phyloP scores from a whole-genome alignment of 441 rosid species.

The Gossypium laxum region DNA sequence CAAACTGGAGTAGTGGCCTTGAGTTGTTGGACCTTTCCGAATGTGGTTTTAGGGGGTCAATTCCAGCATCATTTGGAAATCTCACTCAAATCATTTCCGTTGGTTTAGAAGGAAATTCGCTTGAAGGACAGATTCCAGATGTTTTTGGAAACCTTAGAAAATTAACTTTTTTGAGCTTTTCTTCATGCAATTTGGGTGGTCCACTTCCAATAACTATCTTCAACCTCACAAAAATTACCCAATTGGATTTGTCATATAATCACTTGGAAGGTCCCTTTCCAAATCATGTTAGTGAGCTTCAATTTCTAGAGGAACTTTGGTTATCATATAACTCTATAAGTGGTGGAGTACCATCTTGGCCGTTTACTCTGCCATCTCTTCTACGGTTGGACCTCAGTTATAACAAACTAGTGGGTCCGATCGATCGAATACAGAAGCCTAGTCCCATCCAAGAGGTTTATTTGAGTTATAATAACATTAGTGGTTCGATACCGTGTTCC shows the following conservation, averaged over 20 bases:
- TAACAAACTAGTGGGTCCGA: neutral
- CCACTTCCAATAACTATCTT: neutral
- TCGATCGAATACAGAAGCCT: neutral
- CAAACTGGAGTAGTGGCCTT: slow-evolving; percentile 20
- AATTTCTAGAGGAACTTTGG: neutral
- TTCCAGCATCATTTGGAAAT: neutral
- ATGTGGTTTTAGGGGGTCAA: neutral
- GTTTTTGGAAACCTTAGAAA: neutral
- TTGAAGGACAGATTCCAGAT: neutral
- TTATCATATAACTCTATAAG: neutral
- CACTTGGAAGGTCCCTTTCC: neutral
- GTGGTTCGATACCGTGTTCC: neutral
- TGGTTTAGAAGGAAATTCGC: neutral
- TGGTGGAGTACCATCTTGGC: neutral
- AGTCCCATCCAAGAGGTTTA: neutral
- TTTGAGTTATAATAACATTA: neutral
- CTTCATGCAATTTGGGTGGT: neutral
- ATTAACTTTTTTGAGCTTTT: neutral
- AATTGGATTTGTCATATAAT: neutral
- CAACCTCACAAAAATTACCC: neutral
- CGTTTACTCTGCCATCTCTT: neutral
- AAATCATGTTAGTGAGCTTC: neutral
- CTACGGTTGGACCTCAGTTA: neutral
- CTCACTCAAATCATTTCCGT: neutral
- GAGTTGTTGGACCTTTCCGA: neutral